Base-by-base conservation (phyloP, 345 rosid species). In the Lepidium sativum region DNA sequence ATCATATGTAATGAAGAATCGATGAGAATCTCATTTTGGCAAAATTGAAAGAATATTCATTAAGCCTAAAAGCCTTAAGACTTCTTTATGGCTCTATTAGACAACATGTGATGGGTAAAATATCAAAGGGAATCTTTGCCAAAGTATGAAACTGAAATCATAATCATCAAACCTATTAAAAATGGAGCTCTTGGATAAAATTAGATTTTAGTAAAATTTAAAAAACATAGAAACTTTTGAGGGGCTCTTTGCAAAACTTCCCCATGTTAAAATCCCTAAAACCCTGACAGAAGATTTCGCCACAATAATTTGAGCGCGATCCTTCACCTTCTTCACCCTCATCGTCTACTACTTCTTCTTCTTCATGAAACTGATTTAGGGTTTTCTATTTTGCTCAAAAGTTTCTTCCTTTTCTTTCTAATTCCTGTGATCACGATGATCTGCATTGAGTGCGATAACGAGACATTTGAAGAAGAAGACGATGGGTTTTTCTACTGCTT, bases 401-500 rank as follows among this genome's bases (percentile, higher is more conserved):
- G 48, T 40, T 27, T 42, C 63, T 59, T 41, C 39, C 4, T 29
- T 59, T 11, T 1, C 21, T 23, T 37, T 14, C 44, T 20, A 55
- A 34, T 0, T 5, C 43, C 4, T 1, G 5, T 32, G 13, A 5
- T 23, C 14, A 29, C 39, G 2, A 66, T 73, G 67, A 44, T 50
- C n/a, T 86, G 96, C 80, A 52, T 23, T 2, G 34, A n/a, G n/a
- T 92, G 92, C 68, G 87, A 82, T 23, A 72, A 77, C 43, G 38
- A 77, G 0, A 76, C 78, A 4, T 77, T 82, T 14, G 63, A 52
- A 0, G 87, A 81, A 53, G 87, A 25, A 38, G 61, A 51, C 1
- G 86, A 86, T 34, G 90, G 95, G 14, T 83, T 62, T 70, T 81
- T 55, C 72, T 85, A 80, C 73, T 92, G 91, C 77, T 41, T 34